These are phyloP conservation scores for Pisolithus orientalis DNA, from an alignment of 768 basidiomycete species.

Conservation along the genomic window DNA sequence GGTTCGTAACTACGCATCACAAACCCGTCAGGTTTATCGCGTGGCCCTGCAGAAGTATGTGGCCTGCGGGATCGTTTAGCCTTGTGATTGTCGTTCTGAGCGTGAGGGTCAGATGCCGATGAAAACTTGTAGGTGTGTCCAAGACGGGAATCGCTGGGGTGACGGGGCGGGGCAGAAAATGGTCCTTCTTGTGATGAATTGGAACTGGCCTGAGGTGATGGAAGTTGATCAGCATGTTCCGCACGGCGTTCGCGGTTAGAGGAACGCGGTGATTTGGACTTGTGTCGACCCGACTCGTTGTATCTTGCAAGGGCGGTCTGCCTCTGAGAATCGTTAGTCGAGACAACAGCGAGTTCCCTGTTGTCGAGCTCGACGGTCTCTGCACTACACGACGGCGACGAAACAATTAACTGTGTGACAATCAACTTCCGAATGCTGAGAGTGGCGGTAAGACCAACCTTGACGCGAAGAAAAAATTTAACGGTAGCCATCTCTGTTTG, in stretches of 20 bases:
- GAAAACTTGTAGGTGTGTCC: constrained; percentile 23
- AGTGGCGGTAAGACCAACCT: constrained; percentile 37
- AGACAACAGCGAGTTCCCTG: constrained; percentile 58
- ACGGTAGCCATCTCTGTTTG: constrained; percentile 57
- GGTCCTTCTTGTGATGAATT: constrained; percentile 7
- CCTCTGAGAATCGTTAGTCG: constrained; percentile 65
- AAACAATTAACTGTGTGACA: constrained; percentile 39
- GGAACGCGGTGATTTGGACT: constrained; percentile 53
- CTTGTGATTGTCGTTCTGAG: constrained; percentile 20
- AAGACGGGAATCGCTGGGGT: constrained; percentile 6
- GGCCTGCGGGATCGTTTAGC: constrained; percentile 43
- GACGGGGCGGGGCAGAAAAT: not conserved
- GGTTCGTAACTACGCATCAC: constrained; percentile 11
- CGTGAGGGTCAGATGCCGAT: constrained; percentile 26
- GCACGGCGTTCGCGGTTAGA: constrained; percentile 27
- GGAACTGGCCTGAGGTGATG: constrained; percentile 37
- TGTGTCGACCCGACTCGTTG: constrained; percentile 43
- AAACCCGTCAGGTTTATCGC: constrained; percentile 41
- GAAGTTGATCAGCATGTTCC: constrained; percentile 25
- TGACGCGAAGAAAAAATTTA: constrained; percentile 64
- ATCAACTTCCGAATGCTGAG: constrained; percentile 6
- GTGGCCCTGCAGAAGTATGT: constrained; percentile 70
- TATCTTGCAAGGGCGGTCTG: constrained; percentile 57
- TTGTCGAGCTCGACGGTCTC: constrained; percentile 68
- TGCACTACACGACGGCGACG: constrained; percentile 38